Conservation (phyloP, 192 early-diverging fungal species). For the Dissophora globulifera region DNA sequence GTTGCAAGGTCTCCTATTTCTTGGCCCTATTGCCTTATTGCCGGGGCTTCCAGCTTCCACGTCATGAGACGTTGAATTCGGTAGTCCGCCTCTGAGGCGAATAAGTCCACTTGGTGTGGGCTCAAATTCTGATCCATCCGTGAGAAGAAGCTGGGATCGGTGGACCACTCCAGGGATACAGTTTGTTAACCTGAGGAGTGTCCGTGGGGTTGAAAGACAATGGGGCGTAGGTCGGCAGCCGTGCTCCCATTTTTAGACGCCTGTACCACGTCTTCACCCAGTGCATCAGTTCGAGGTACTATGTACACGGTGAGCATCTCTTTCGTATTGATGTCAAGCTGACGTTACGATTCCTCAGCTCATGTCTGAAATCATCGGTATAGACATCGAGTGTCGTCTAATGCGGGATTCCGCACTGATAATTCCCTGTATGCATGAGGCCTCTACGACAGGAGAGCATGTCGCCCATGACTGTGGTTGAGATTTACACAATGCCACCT, state of each 20-base stretch:
- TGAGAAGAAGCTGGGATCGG: background rate
- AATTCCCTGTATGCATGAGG: constrained; percentile 30
- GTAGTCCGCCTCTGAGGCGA: background rate
- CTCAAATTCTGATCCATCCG: constrained; percentile 18
- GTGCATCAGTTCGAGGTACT: constrained; percentile 7
- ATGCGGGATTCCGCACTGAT: constrained; percentile 1
- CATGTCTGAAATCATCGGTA: constrained; percentile 24
- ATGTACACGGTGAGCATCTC: background rate
- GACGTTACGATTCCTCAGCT: constrained; percentile 22
- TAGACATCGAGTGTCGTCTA: constrained; percentile 19
- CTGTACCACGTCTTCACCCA: constrained; percentile 7
- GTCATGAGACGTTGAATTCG: constrained; percentile 23
- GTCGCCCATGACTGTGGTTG: background rate
- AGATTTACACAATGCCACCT: background rate
- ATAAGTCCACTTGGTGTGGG: constrained; percentile 22
- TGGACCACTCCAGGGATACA: constrained; percentile 25
- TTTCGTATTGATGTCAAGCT: constrained; percentile 28
- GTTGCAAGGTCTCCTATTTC: constrained; percentile 28
- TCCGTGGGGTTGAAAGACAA: constrained; percentile 37
- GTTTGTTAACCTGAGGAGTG: constrained; percentile 3
- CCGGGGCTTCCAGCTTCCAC: constrained; percentile 18
- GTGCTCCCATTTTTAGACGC: constrained; percentile 16
- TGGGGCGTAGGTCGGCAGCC: constrained; percentile 18
- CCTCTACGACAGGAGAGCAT: background rate
- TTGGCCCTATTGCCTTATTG: constrained; percentile 3